phyloP scores from a whole-genome alignment of 176 grass and related monocot species.

The Avena insularis region DNA sequence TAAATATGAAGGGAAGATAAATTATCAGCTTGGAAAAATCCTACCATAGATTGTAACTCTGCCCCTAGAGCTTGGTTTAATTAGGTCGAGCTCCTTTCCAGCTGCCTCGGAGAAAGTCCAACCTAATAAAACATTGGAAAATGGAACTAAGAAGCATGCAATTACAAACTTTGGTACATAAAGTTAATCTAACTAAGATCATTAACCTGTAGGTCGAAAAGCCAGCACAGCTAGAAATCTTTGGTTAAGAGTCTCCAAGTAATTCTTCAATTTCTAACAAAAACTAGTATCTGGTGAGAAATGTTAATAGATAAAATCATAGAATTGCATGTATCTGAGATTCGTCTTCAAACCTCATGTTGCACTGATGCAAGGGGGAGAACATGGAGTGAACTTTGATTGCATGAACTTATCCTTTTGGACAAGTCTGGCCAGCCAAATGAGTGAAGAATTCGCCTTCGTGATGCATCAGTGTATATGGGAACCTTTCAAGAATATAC shows the following conservation, averaged over 20 bases:
- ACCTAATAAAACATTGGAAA: constrained; percentile 53
- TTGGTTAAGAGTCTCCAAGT: constrained; percentile 61
- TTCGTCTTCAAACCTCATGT: constrained; percentile 60
- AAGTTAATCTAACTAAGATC: not conserved
- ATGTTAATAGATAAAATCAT: constrained; percentile 31
- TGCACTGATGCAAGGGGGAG: constrained; percentile 67
- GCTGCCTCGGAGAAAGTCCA: constrained; percentile 68
- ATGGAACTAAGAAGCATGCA: not conserved
- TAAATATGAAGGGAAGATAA: not conserved
- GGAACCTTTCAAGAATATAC: constrained; percentile 55
- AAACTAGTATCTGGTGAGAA: constrained; percentile 22
- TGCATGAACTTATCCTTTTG: constrained; percentile 57
- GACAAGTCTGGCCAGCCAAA: constrained; percentile 74
- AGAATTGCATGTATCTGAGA: constrained; percentile 15
- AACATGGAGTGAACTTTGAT: constrained; percentile 73
- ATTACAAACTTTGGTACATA: constrained; percentile 26
- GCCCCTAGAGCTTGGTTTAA: constrained; percentile 73
- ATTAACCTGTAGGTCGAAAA: constrained; percentile 80
- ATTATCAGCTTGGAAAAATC: constrained; percentile 22
- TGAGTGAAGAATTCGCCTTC: constrained; percentile 76
- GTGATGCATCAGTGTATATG: constrained; percentile 74
- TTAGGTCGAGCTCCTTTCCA: constrained; percentile 77
- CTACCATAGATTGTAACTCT: constrained; percentile 72
- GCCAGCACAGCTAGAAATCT: constrained; percentile 64
- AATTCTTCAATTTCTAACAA: constrained; percentile 67